Percentiles rank a stretch among this genome's conserved stretches.
phyloP scores from a whole-genome alignment of 139 green algal genomes.

The Chlorella sorokiniana region DNA sequence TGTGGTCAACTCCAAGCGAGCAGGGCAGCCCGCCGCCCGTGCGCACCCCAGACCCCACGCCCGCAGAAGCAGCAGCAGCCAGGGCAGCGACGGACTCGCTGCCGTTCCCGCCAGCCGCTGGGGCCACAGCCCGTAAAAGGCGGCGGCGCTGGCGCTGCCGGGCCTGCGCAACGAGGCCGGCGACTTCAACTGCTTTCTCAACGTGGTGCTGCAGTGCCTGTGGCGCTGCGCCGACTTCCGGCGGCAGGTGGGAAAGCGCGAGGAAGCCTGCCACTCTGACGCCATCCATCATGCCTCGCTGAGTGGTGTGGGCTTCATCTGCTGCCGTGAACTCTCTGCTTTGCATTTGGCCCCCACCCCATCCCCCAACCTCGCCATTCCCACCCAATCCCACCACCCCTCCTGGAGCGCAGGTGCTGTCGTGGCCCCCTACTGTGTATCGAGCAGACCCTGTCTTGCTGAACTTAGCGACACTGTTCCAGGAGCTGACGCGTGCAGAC shows the following conservation, averaged over 20 bases:
- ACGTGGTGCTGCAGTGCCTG: conserved; percentile 83
- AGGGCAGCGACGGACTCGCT: background rate
- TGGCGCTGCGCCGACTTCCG: conserved; percentile 58
- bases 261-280: background rate
- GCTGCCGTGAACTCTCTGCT: no score
- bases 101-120: background rate
- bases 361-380: background rate
- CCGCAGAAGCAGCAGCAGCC: no score
- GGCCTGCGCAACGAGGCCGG: conserved; percentile 44
- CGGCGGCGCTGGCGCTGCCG: conserved; percentile 14
- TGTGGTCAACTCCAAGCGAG: no score
- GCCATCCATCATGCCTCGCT: background rate
- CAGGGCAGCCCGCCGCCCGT: no score
- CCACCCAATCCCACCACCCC: no score
- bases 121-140: background rate
- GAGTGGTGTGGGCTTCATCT: no score
- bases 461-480: no score
- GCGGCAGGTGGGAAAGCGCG: background rate
- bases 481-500: no score
- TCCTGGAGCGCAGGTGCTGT: conserved; percentile 8
- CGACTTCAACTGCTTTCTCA: conserved; percentile 92
- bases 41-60: no score
- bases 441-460: conserved; percentile 46
- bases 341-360: no score
- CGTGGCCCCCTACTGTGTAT: background rate